These are phyloP conservation scores for Epichloe sibirici DNA, from an alignment of 2,329 filamentous ascomycete species.

Conservation along the genomic window DNA sequence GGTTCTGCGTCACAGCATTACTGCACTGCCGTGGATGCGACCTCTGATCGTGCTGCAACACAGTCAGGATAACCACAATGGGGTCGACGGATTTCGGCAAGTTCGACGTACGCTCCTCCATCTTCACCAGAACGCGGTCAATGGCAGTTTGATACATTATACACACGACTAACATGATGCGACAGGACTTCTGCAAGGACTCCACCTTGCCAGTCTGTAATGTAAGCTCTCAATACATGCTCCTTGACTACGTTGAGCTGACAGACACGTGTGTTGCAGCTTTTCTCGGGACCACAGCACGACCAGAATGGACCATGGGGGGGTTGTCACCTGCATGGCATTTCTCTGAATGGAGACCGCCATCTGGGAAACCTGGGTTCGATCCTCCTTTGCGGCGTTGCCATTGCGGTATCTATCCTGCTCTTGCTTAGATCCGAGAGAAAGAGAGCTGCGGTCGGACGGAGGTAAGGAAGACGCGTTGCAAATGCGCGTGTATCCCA, in stretches of 20 bases:
- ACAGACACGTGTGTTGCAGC: slow-evolving; percentile 11
- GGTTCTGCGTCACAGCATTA: background rate
- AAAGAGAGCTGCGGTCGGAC: slow-evolving; percentile 87
- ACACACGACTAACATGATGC: slow-evolving; percentile 14
- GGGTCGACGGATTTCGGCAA: slow-evolving; percentile 50
- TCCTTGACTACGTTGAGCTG: slow-evolving; percentile 3
- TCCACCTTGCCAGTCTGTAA: slow-evolving; percentile 77
- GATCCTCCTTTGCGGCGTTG: slow-evolving; percentile 68
- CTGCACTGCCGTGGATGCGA: slow-evolving; percentile 2
- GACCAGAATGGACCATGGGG: slow-evolving; percentile 48
- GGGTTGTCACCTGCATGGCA: slow-evolving; percentile 68
- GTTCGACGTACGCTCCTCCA: slow-evolving; percentile 36
- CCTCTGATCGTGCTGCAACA: slow-evolving; percentile 8
- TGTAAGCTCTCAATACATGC: slow-evolving; percentile 38
- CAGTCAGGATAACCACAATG: slow-evolving; percentile 29
- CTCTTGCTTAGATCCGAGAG: slow-evolving; percentile 71
- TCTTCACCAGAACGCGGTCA: background rate
- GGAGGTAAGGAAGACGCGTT: slow-evolving; percentile 48
- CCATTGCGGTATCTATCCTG: slow-evolving; percentile 54
- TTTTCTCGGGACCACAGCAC: slow-evolving; percentile 46
- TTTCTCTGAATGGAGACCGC: slow-evolving; percentile 51
- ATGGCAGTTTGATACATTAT: background rate
- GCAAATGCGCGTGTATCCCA: too few relatives aligned
- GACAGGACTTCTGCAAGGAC: slow-evolving; percentile 69
- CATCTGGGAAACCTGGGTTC: slow-evolving; percentile 83